Base-by-base conservation (phyloP, 805 yeast genomes). In the Wickerhamomyces sydowiorum region DNA sequence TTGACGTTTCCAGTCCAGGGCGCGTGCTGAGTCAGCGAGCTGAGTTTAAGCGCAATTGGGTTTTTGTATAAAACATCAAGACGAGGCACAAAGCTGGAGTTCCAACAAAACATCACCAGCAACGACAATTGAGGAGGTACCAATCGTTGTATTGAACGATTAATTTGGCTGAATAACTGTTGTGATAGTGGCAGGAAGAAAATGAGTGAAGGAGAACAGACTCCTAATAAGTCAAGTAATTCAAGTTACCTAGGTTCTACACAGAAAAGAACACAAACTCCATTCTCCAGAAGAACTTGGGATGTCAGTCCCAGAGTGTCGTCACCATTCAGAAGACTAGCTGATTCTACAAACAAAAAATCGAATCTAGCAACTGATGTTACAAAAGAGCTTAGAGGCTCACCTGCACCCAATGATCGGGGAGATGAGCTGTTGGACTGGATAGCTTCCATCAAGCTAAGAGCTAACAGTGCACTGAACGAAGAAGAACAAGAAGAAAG, bases 401-500 rank as follows among this genome's bases (percentile, higher is more conserved):
- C 24, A 22, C 17, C 23, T 18, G 17, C 1, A 15, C 14, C n/a
- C 5, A 28, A 39, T 13, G 44, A 42, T 9, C 36, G 23, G 14
- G n/a, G 46, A 5, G 56, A 50, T 31, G 57, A 56, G n/a, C 38
- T 61, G 2, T 42, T 57, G 18, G 41, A 43, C 15, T 69, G 73
- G 75, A 60, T 65, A 42, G 47, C 53, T 14, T 50, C 59, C 3
- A 42, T 69, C 43, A 67, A 62, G 37, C 44, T 39, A 9, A 57
- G 61, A 35, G 72, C 70, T 13, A 45, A 57, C 25, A 49, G 50
- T 7, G 57, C 62, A 12, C 45, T 67, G 13, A 47, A 50, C 14
- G 48, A 61, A 21, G 64, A 65, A 8, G 57, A 57, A 27, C 47
- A 48, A 17, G 68, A 70, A 32, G 75, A 72, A 42, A 53, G 54